Conservation (phyloP, 1,284 basidiomycete genomes). For the Entoloma clypeatum region DNA sequence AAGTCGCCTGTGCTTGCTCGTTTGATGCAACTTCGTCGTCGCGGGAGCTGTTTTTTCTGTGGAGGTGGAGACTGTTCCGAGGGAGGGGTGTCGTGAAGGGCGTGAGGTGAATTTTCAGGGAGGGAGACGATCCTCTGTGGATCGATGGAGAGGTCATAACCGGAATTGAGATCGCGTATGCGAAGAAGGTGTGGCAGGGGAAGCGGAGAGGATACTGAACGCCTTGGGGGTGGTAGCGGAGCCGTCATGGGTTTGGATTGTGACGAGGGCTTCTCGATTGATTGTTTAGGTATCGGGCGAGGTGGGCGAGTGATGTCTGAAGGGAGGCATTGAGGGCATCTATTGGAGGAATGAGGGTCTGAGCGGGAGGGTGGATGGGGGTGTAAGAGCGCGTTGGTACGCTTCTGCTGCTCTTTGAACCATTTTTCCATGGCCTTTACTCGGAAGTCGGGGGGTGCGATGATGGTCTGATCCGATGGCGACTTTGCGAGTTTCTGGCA, state of each 20-base stretch:
- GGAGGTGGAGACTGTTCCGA: slow-evolving; percentile 3
- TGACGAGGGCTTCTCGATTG: slow-evolving; percentile 9
- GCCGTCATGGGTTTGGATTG: slow-evolving; percentile 5
- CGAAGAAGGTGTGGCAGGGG: slow-evolving; percentile 28
- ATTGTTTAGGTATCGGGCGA: too few species aligned
- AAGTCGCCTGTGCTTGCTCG: slow-evolving; percentile 53
- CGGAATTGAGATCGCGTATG: slow-evolving; percentile 18
- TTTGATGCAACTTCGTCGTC: slow-evolving; percentile 60
- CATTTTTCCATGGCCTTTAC: slow-evolving; percentile 75
- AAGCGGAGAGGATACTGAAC: slow-evolving; percentile 21
- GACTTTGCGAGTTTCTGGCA: slow-evolving; percentile 54
- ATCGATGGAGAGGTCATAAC: slow-evolving; percentile 20
- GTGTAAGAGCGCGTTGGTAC: slow-evolving; percentile 24
- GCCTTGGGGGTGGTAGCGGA: slow-evolving; percentile 8
- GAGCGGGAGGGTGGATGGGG: slow-evolving; percentile 14
- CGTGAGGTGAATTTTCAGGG: slow-evolving; percentile 3
- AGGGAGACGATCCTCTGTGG: slow-evolving; percentile 18
- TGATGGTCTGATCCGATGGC: slow-evolving; percentile 54
- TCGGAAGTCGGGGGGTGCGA: slow-evolving; percentile 67
- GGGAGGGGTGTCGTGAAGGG: slow-evolving; percentile 5
- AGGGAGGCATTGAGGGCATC: not conserved
- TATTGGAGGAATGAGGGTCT: slow-evolving; percentile 5
- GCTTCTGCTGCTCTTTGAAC: slow-evolving; percentile 47
- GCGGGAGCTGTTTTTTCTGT: slow-evolving; percentile 31
- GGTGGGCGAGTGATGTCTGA: too few species aligned